Evolutionary conservation across 306 rosid genomes (phyloP), one percentile per base, ranked within the genome.

Genomic region (Datisca glomerata): DNA sequence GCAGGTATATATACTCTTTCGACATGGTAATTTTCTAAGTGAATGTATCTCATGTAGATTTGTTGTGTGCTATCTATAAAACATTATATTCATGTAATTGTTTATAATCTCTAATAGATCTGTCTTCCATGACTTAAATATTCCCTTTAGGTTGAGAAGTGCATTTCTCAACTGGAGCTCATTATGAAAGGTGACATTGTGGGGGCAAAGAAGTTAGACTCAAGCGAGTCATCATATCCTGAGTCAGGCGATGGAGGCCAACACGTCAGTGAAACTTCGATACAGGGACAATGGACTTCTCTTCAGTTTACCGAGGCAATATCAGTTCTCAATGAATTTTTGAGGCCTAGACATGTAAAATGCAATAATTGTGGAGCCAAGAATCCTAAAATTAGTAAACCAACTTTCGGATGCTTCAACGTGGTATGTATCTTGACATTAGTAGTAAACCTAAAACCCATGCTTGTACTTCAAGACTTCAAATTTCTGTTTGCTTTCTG

Each of bases 321-420:
- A 74, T 70, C 86, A 25, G 59, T 68, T 58, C 19, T 89, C 55
- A 59, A 63, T 45, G 53, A 42, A 12, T 69, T 85, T 63, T 15
- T 80, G 51, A 22, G 3, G 22, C 24, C 27, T 33, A 22, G 44
- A 13, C 12, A 34, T 31, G 56, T 0, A 0, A 56, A 63, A 34
- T 89, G 97, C 76, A 41, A 12, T 37, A 58, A 50, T 16, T 89
- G 97, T 36, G 47, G 16, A 3, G 40, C 4, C 3, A 12, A 4
- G 8, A 72, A 57, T 72, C 95, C 89, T 8, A 60, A 22, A 51
- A 67, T 89, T 46, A 75, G 12, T 34, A 72, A 51, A 72, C 97
- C 95, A 51, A 68, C 70, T 43, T 83, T 74, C 66, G 97, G 95
- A 45, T 80, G 95, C 93, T 65, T 83, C 45, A 51, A 70, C 48